Evolutionary conservation across 495 filamentous ascomycete species (phyloP).

Genomic region (Pseudotulostoma volvatum): DNA sequence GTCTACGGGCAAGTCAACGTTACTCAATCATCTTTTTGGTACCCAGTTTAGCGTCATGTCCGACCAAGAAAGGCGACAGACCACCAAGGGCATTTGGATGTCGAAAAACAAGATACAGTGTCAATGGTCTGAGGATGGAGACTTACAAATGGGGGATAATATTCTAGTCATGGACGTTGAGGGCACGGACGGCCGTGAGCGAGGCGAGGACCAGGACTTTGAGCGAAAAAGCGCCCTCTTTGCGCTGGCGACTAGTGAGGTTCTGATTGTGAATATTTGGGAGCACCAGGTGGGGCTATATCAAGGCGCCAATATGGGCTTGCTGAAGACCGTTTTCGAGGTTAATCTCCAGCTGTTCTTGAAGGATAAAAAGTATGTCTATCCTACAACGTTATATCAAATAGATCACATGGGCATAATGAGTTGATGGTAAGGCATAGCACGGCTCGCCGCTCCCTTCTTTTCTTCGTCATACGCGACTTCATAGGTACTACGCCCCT

Average conservation of each 20-base stretch:
- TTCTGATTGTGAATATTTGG: constrained; percentile 97
- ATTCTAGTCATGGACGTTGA: constrained; percentile 99
- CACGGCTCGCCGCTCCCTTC: constrained; percentile 73
- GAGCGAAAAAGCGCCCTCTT: constrained; percentile 96
- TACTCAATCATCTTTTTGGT: constrained; percentile 90
- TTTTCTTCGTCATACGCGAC: constrained; percentile 98
- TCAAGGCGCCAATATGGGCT: constrained; percentile 95
- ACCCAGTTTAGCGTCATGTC: constrained; percentile 96
- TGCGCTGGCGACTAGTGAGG: constrained; percentile 92
- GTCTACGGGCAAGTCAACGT: constrained; percentile 94
- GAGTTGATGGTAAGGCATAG: constrained; percentile 26
- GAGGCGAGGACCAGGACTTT: constrained; percentile 97
- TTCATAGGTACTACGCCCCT: constrained; percentile 85
- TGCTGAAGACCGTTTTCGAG: constrained; percentile 96
- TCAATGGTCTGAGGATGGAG: constrained; percentile 15
- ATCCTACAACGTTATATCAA: not conserved
- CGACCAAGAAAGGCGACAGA: constrained; percentile 77
- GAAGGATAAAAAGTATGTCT: constrained; percentile 72
- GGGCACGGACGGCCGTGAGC: constrained; percentile 89
- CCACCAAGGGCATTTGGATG: constrained; percentile 98
- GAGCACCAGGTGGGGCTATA: constrained; percentile 97
- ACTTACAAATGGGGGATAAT: constrained; percentile 81
- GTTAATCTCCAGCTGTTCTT: constrained; percentile 93
- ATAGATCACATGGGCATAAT: not conserved
- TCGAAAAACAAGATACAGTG: constrained; percentile 69